Conservation (phyloP, 192 early-diverging fungal genomes). For the Tieghemiomyces parasiticus region DNA sequence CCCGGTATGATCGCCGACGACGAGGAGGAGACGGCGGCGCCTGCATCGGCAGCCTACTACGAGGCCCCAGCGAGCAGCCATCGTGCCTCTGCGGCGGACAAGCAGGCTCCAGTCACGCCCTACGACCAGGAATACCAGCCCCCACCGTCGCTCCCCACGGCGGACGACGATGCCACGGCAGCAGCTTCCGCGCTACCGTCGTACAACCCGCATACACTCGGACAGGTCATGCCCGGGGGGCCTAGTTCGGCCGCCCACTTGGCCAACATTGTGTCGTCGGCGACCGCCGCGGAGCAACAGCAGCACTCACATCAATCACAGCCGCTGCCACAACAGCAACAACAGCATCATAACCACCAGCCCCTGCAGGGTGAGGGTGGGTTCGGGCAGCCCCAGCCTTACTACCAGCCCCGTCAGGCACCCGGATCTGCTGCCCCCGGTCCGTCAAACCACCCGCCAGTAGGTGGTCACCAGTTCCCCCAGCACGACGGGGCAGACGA, state of each 20-base stretch:
- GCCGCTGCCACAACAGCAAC: no score
- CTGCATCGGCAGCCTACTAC: no score
- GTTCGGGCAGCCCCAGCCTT: slow-evolving; percentile 19
- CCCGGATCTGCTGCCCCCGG: not conserved
- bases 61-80: no score
- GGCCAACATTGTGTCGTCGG: slow-evolving; percentile 17
- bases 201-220: no score
- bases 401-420: slow-evolving; percentile 13
- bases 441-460: slow-evolving; percentile 13
- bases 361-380: no score
- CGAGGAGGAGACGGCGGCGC: slow-evolving; percentile 2
- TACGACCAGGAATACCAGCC: slow-evolving; percentile 12
- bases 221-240: slow-evolving; percentile 7
- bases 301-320: no score
- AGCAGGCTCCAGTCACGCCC: not conserved
- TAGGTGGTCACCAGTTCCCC: slow-evolving; percentile 22
- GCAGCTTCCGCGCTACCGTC: no score
- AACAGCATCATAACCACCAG: no score
- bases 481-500: slow-evolving; percentile 44
- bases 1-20: slow-evolving; percentile 11
- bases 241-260: slow-evolving; percentile 19
- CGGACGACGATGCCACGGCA: no score
- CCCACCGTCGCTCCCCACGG: slow-evolving; percentile 1
- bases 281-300: slow-evolving; percentile 13
- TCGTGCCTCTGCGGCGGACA: no score